Conservation (phyloP, 768 basidiomycete species). For the Candolleomyces aberdarensis region DNA sequence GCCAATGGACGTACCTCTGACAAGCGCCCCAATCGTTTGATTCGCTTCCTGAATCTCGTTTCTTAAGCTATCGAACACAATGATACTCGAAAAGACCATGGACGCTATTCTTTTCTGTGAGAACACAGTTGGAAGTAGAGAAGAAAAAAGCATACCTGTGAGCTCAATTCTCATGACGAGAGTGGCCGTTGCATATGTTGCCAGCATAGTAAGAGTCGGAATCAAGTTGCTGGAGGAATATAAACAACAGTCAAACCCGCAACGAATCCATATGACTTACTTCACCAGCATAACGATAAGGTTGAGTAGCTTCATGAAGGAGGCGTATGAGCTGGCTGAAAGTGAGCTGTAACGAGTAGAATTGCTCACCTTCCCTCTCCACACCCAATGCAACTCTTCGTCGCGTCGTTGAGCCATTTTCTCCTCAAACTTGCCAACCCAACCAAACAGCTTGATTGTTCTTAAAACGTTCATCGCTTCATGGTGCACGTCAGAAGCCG, state of each 20-base stretch:
- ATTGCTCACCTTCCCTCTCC: slow-evolving; percentile 34
- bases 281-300: slow-evolving; percentile 39
- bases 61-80: slow-evolving; percentile 60
- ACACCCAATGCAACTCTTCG: slow-evolving; percentile 57
- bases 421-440: slow-evolving; percentile 57
- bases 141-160: slow-evolving; percentile 14
- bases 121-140: not conserved
- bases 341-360: not conserved
- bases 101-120: slow-evolving; percentile 26
- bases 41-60: slow-evolving; percentile 26
- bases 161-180: slow-evolving; percentile 25
- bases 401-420: slow-evolving; percentile 57
- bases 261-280: not conserved
- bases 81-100: slow-evolving; percentile 44
- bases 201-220: slow-evolving; percentile 63
- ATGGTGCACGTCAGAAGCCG: slow-evolving; percentile 7
- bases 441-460: slow-evolving; percentile 76
- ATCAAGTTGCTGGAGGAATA: slow-evolving; percentile 46
- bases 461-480: slow-evolving; percentile 55
- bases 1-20: slow-evolving; percentile 2
- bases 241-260: not conserved
- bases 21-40: slow-evolving; percentile 12
- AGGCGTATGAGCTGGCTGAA: not conserved
- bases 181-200: slow-evolving; percentile 59
- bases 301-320: not conserved